phyloP scores from a whole-genome alignment of 73 alveolate genomes.

The Symbiodinium natans region DNA sequence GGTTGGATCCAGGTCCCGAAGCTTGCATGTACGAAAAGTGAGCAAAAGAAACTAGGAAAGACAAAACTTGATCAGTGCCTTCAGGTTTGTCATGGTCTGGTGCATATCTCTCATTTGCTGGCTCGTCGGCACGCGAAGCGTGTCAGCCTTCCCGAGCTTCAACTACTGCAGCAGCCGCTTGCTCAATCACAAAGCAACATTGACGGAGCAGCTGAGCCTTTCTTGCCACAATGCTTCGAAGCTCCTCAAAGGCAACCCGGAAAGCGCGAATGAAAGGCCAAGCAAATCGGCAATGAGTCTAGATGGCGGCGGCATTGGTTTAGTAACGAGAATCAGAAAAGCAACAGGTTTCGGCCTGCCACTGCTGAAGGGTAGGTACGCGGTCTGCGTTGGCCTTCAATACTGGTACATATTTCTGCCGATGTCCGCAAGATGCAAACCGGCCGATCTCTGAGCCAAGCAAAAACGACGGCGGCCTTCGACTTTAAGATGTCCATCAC shows the following conservation, averaged over 20 bases:
- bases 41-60: neutral
- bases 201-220: neutral
- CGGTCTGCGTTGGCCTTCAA: neutral
- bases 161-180: neutral
- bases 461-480: no score
- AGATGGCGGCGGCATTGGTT: neutral
- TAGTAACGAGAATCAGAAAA: neutral
- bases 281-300: neutral
- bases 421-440: no score
- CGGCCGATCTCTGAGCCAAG: no score
- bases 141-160: neutral
- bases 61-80: neutral
- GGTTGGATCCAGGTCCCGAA: no score
- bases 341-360: neutral
- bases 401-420: no score
- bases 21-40: neutral
- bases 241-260: neutral
- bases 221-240: neutral
- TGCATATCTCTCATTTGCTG: neutral
- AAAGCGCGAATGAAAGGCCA: neutral
- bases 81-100: neutral
- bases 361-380: neutral
- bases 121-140: neutral
- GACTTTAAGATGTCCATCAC: no score
- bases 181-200: neutral